Percentiles rank a stretch among this genome's conserved stretches.
These are phyloP conservation scores for Syncephalastrum contaminatum DNA, from an alignment of 371 early-diverging fungal genomes.

Conservation along the genomic window DNA sequence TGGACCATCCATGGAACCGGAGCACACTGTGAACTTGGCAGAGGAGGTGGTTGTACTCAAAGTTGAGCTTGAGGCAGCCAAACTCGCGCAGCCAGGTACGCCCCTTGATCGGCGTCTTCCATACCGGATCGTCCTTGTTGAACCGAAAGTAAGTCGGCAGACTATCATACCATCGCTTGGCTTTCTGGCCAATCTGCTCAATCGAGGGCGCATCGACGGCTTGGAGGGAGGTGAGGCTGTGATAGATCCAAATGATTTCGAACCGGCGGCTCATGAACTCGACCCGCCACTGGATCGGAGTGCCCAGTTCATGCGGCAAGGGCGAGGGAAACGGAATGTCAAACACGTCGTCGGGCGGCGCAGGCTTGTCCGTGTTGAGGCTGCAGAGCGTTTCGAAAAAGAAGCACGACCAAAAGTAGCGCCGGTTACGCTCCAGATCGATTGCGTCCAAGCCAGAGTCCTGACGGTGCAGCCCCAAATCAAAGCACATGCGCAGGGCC, in stretches of 20 bases:
- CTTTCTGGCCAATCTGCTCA: slow-evolving; percentile 30
- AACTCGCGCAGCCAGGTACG: slow-evolving; percentile 34
- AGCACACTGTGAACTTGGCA: slow-evolving; percentile 41
- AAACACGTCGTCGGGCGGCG: slow-evolving; percentile 13
- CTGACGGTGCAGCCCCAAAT: slow-evolving; percentile 25
- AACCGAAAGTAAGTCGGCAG: slow-evolving; percentile 35
- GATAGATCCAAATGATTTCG: slow-evolving; percentile 35
- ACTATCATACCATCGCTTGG: slow-evolving; percentile 29
- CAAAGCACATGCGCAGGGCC: slow-evolving; percentile 21
- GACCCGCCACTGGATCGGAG: slow-evolving; percentile 28
- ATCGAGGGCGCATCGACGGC: slow-evolving; percentile 31
- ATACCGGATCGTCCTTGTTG: slow-evolving; percentile 22
- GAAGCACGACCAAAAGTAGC: background rate
- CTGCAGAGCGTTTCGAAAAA: slow-evolving; percentile 7
- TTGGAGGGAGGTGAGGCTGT: slow-evolving; percentile 25
- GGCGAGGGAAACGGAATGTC: slow-evolving; percentile 20
- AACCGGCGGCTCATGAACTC: slow-evolving; percentile 41
- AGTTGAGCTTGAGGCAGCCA: slow-evolving; percentile 43
- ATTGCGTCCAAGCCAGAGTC: background rate
- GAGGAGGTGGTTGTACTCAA: slow-evolving; percentile 40
- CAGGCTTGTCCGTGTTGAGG: slow-evolving; percentile 5
- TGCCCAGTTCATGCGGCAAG: slow-evolving; percentile 21
- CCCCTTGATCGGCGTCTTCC: slow-evolving; percentile 17
- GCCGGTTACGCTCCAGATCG: slow-evolving; percentile 3
- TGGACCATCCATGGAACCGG: slow-evolving; percentile 15